Conservation (phyloP, 208 protist species). For the Sergeia podlipaevii region DNA sequence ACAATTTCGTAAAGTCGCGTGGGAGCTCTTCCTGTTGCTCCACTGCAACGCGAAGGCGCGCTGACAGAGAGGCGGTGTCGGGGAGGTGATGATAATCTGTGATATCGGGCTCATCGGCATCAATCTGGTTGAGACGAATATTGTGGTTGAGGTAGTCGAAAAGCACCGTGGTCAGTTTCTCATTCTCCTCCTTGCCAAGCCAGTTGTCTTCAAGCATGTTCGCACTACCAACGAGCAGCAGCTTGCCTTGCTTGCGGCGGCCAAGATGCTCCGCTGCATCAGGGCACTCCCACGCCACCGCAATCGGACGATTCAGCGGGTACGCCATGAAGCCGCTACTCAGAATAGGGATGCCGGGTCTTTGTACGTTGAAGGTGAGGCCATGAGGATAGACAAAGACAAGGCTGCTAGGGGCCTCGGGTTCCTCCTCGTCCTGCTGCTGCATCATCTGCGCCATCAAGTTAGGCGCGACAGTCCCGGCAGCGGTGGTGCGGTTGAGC, state of each 20-base stretch:
- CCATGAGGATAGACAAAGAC: conserved; percentile 95
- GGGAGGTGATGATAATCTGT: conserved; percentile 94
- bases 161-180: conserved; percentile 75
- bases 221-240: conserved; percentile 88
- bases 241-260: conserved; percentile 80
- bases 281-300: conserved; percentile 71
- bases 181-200: conserved; percentile 95
- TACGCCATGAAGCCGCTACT: conserved; percentile 95
- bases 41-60: conserved; percentile 91
- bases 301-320: conserved; percentile 93
- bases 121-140: conserved; percentile 92
- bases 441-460: conserved; percentile 29
- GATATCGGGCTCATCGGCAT: conserved; percentile 94
- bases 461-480: conserved; percentile 21
- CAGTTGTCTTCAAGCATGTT: conserved; percentile 93
- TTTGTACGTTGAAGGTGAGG: conserved; percentile 92
- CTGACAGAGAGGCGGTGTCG: conserved; percentile 92
- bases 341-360: conserved; percentile 91
- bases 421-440: conserved; percentile 19
- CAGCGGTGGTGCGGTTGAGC: conserved; percentile 14
- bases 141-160: conserved; percentile 86
- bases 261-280: conserved; percentile 69
- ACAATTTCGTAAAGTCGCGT: conserved; percentile 93
- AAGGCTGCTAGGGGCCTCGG: conserved; percentile 52
- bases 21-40: conserved; percentile 95